Base-by-base conservation (phyloP, 305 asterid genomes). In the Striga hermonthica region DNA sequence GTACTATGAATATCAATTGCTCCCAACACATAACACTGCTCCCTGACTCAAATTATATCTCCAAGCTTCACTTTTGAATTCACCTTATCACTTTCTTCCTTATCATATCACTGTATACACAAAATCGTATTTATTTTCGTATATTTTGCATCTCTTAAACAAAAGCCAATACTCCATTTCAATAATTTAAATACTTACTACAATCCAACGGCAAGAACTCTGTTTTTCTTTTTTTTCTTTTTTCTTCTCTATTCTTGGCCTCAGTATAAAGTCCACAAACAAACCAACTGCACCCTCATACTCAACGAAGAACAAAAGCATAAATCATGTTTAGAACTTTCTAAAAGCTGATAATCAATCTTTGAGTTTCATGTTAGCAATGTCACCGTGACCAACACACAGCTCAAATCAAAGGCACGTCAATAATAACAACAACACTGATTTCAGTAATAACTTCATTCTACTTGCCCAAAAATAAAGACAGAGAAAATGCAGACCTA, bases 401-500 rank as follows among this genome's bases (percentile, higher is more conserved):
- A 22, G 31, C 31, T 22, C 31, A 22, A 22, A 22, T 22, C 31
- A 1, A 22, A 22, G 2, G 1, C 1, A 2, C 31, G 2, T 22
- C 31, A 22, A 22, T 22, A 22, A 22, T 22, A 22, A 22, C 1
- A 22, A 22, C 31, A 22, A 22, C 31, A 22, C 31, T 22, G 31
- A 22, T 22, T 22, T 22, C 31, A 22, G 31, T 22, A 22, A 22
- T 22, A 22, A 22, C 31, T 22, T 22, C 31, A 22, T 22, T 22
- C 31, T 22, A 0, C 31, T 22, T 53, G 1, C 43, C 37, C 34
- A 58, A 31, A 31, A 13, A 53, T 43, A 68, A 14, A 61, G 57
- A 49, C 8, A 50, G 28, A 54, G 68, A 13, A 57, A 64, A 14
- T 57, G 43, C 92, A 37, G 35, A 91, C 98, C 95, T 77, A 92